Evolutionary conservation across 257 asterid genomes (phyloP).

Genomic region (Penstemon eatonii): DNA sequence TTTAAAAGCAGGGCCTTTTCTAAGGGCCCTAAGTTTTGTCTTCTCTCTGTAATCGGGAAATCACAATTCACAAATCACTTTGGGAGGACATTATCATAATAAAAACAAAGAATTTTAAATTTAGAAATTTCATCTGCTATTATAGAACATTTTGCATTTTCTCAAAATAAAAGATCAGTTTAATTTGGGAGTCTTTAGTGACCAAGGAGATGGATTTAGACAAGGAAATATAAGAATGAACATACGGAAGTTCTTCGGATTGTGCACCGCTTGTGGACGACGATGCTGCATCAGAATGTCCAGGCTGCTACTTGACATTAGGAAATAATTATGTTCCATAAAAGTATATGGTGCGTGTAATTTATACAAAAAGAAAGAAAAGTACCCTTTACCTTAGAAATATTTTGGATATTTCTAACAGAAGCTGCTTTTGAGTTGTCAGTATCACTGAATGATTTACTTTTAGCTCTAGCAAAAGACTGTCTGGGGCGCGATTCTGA

Average conservation of each 20-base stretch:
- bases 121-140: constrained; percentile 13
- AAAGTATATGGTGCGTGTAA: background rate
- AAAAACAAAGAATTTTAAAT: constrained; percentile 6
- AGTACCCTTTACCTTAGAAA: constrained; percentile 32
- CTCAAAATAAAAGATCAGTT: constrained; percentile 1
- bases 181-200: constrained; percentile 8
- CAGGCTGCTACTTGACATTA: constrained; percentile 29
- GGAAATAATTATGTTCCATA: constrained; percentile 12
- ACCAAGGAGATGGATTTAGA: constrained; percentile 8
- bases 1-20: constrained; percentile 38
- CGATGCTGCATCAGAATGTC: constrained; percentile 38
- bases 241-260: constrained; percentile 45
- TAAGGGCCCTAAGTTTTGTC: constrained; percentile 38
- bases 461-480: constrained; percentile 30
- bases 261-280: constrained; percentile 44
- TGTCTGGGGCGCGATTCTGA: constrained; percentile 35
- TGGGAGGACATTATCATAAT: constrained; percentile 2
- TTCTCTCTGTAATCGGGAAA: constrained; percentile 44
- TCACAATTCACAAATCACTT: constrained; percentile 20
- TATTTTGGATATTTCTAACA: constrained; percentile 30
- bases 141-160: constrained; percentile 15
- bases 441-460: constrained; percentile 32
- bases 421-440: constrained; percentile 29
- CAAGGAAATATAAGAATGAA: constrained; percentile 19
- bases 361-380: background rate